phyloP scores from a whole-genome alignment of 306 rosid species.

The Carpinus viminea region DNA sequence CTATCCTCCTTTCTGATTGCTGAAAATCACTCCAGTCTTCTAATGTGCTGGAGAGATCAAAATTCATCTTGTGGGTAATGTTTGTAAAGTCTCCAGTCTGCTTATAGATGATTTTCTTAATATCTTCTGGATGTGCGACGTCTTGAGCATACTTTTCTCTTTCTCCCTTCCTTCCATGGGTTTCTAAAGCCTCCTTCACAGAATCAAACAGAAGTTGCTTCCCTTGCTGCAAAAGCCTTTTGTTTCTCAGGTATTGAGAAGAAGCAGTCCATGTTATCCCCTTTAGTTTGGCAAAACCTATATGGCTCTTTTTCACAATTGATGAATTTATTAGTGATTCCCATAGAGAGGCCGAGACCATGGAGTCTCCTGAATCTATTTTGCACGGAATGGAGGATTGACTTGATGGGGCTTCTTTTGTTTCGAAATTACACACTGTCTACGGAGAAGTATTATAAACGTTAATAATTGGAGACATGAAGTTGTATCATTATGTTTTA shows the following conservation, averaged over 20 bases:
- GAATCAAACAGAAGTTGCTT: conserved; percentile 14
- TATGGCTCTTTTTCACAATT: conserved; percentile 20
- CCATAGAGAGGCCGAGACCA: conserved; percentile 30
- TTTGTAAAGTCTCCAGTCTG: conserved; percentile 21
- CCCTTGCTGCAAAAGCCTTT: conserved; percentile 21
- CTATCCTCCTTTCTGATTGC: conserved; percentile 22
- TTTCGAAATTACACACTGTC: conserved; percentile 23
- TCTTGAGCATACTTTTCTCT: conserved; percentile 4
- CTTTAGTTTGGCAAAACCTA: conserved; percentile 16
- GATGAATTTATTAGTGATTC: conserved; percentile 28
- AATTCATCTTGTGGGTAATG: conserved; percentile 13
- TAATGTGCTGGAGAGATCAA: conserved; percentile 24
- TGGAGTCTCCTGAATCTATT: conserved; percentile 29
- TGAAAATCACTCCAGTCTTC: conserved; percentile 38
- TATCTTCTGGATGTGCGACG: conserved; percentile 22
- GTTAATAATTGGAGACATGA: conserved; percentile 11
- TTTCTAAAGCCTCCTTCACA: conserved; percentile 8
- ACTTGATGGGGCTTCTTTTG: conserved; percentile 5
- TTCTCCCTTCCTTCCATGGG: conserved; percentile 22
- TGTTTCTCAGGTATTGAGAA: conserved; percentile 16
- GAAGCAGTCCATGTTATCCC: conserved; percentile 9
- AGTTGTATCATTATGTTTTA: neutral
- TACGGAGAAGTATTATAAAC: conserved; percentile 10
- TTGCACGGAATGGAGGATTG: conserved; percentile 15
- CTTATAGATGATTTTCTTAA: conserved; percentile 11